Evolutionary conservation across 1,284 basidiomycete species (phyloP), one percentile per base, ranked within the genome.

Genomic region (Pulchroboletus neoregius): DNA sequence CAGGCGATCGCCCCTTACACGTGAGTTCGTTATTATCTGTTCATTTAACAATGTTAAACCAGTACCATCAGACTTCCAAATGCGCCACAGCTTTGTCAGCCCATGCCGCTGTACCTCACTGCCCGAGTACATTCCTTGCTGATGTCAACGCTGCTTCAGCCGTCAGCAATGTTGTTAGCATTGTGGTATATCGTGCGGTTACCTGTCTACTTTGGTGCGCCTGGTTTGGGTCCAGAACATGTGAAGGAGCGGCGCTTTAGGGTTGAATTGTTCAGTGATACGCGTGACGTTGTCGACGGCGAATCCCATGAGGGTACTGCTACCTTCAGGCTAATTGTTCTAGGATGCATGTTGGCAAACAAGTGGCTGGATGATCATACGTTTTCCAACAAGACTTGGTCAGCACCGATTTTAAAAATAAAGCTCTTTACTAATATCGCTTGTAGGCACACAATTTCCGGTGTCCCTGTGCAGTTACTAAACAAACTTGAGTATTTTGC

Each of bases 321-420:
- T 2, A 79, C 82, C 10, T 89, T 88, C 64, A 78, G 84, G 42
- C 68, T 90, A 34, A 74, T 91, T 50, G 76, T 91, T 15, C 72
- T 94, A n/a, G 91, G 90, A 26, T 86, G 87, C 53, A 88, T 92
- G 80, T 72, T 93, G 32, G 86, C 91, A 18, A 93, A 93, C 67
- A 94, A 94, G 69, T 93, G 91, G 90, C 63, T 94, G 54, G 91
- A 94, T 60, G 91, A 94, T 60, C 90, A 93, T 61, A 93, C 91
- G 0, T 94, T 92, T 68, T 88, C 89, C 43, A 92, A 91, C 71
- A 91, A 91, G 72, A 93, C 91, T 48, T 94, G 91, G 91, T 89
- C 65, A 52, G 84, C 67, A 23, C 22, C 22, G 18, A 7, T 42
- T 20, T 28, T 32, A 20, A 33, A 35, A 42, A 48, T 10, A 16